Evolutionary conservation across 2,329 filamentous ascomycete species (phyloP).

Genomic region (Neurospora sp.): DNA sequence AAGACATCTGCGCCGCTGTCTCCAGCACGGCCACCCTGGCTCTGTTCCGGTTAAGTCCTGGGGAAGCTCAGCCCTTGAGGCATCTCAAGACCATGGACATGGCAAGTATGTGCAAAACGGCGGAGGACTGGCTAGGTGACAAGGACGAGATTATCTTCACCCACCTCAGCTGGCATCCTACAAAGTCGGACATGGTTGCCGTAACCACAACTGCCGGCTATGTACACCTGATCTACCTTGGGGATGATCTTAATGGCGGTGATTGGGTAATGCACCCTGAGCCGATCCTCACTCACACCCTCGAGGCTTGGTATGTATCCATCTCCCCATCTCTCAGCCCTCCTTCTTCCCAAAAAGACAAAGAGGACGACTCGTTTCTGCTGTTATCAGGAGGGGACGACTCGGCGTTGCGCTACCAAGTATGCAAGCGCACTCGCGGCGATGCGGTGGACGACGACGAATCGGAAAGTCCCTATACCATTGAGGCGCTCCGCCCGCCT

Average conservation of each 20-base stretch:
- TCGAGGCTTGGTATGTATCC: constrained; percentile 68
- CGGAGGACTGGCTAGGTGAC: background rate
- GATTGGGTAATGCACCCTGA: constrained; percentile 27
- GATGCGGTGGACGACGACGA: constrained; percentile 3
- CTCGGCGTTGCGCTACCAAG: constrained; percentile 44
- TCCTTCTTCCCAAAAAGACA: background rate
- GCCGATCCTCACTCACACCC: constrained; percentile 37
- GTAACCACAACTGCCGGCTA: constrained; percentile 62
- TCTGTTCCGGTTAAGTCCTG: constrained; percentile 48
- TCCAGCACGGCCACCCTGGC: constrained; percentile 66
- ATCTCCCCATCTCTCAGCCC: constrained; percentile 32
- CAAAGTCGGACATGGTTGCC: constrained; percentile 43
- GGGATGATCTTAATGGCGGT: constrained; percentile 10
- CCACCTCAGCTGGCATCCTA: constrained; percentile 65
- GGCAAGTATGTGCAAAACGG: constrained; percentile 38
- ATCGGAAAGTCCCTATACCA: background rate
- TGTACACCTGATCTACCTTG: constrained; percentile 45
- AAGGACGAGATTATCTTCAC: constrained; percentile 48
- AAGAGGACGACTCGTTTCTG: constrained; percentile 23
- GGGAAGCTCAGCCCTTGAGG: constrained; percentile 23
- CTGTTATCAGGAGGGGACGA: constrained; percentile 71
- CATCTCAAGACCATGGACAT: constrained; percentile 36
- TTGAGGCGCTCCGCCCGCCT: constrained; percentile 13
- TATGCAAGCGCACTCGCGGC: constrained; percentile 16
- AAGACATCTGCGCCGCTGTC: constrained; percentile 58